phyloP scores from a whole-genome alignment of 176 grass and related monocot genomes.

The Rhynchospora breviuscula region DNA sequence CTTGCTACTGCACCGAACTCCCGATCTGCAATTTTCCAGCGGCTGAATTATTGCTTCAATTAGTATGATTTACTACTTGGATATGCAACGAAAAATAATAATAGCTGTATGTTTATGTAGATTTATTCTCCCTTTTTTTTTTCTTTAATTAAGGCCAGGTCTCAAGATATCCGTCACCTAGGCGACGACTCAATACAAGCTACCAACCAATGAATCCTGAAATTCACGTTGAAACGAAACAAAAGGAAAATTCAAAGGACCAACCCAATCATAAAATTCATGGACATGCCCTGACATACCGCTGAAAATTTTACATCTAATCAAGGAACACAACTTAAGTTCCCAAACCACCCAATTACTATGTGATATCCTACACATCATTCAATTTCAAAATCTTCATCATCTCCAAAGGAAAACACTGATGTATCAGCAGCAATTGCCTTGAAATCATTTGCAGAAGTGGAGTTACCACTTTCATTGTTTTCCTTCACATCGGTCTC shows the following conservation, averaged over 20 bases:
- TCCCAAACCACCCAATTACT: neutral
- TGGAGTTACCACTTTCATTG: constrained; percentile 30
- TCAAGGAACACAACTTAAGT: neutral
- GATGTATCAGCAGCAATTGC: constrained; percentile 87
- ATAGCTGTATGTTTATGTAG: neutral
- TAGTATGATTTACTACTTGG: neutral
- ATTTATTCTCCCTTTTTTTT: neutral
- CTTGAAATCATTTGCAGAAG: constrained; percentile 80
- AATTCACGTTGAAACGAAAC: neutral
- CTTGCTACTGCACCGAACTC: neutral
- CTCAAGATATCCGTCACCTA: neutral
- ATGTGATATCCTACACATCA: constrained; percentile 17
- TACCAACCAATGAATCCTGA: neutral
- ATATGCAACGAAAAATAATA: neutral
- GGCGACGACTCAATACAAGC: neutral
- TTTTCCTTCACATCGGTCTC: neutral
- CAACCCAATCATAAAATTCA: neutral
- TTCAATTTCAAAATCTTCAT: constrained; percentile 89
- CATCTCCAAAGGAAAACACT: constrained; percentile 86
- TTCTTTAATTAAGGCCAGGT: neutral
- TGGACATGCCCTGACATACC: neutral
- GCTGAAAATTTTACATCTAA: constrained; percentile 17
- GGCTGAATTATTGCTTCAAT: neutral
- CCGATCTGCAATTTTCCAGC: neutral
- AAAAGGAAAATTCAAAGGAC: neutral